phyloP scores from a whole-genome alignment of 1,284 basidiomycete genomes.

The Papiliotrema flavescens region DNA sequence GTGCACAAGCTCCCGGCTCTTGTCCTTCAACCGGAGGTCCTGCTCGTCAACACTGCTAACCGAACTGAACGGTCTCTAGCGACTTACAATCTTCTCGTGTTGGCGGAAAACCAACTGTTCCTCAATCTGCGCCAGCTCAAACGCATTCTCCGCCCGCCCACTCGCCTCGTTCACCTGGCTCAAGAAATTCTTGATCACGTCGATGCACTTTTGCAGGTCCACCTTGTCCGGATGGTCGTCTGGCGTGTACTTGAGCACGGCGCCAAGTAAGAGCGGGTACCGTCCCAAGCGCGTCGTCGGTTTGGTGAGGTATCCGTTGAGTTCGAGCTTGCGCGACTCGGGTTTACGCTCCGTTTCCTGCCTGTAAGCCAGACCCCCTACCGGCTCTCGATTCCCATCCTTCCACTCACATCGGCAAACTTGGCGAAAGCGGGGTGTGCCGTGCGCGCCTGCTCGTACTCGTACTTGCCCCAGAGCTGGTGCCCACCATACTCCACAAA shows the following conservation, averaged over 20 bases:
- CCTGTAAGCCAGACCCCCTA: not conserved
- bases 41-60: slow-evolving; percentile 37
- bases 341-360: slow-evolving; percentile 87
- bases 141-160: slow-evolving; percentile 87
- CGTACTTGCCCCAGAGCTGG: slow-evolving; percentile 96
- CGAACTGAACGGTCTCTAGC: not conserved
- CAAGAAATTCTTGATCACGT: slow-evolving; percentile 77
- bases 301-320: slow-evolving; percentile 98
- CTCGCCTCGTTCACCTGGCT: slow-evolving; percentile 86
- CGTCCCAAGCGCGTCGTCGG: slow-evolving; percentile 95
- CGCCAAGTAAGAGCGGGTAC: slow-evolving; percentile 90
- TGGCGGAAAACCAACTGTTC: slow-evolving; percentile 81
- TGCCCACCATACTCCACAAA: slow-evolving; percentile 96
- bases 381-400: not conserved
- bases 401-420: slow-evolving; percentile 77
- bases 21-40: slow-evolving; percentile 82
- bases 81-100: slow-evolving; percentile 76
- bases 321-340: slow-evolving; percentile 91
- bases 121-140: slow-evolving; percentile 86
- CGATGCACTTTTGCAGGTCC: slow-evolving; percentile 72
- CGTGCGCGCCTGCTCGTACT: slow-evolving; percentile 97
- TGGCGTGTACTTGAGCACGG: slow-evolving; percentile 87
- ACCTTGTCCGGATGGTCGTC: slow-evolving; percentile 87
- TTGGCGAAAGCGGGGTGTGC: slow-evolving; percentile 88
- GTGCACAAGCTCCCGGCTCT: slow-evolving; percentile 85